A percentile compares a stretch with the other conserved stretches of the same genome.
These are phyloP conservation scores for Coniochaeta pulveracea DNA, from an alignment of 2,329 filamentous ascomycete species.

Conservation along the genomic window DNA sequence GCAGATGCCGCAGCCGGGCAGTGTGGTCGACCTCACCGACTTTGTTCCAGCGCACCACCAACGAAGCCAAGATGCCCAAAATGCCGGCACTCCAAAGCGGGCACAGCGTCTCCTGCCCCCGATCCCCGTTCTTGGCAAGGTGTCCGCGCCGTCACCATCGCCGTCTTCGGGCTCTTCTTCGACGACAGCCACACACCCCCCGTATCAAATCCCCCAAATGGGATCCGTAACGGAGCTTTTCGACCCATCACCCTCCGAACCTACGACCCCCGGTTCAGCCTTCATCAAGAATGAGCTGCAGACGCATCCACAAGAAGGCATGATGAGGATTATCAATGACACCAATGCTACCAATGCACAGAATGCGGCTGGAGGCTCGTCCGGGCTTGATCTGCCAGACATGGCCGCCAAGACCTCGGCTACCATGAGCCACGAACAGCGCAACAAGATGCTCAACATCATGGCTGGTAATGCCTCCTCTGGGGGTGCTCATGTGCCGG, in stretches of 20 bases:
- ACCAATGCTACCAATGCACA: slow-evolving; percentile 41
- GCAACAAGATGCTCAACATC: slow-evolving; percentile 45
- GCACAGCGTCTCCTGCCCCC: slow-evolving; percentile 42
- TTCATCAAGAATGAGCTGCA: slow-evolving; percentile 45
- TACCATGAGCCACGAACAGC: slow-evolving; percentile 44
- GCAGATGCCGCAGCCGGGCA: slow-evolving; percentile 42
- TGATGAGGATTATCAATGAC: slow-evolving; percentile 56
- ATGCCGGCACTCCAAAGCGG: slow-evolving; percentile 35
- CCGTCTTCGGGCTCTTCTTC: too few species aligned
- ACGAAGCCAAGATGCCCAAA: slow-evolving; percentile 12
- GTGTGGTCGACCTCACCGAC: slow-evolving; percentile 50
- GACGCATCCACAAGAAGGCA: slow-evolving; percentile 45
- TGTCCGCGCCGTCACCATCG: slow-evolving; percentile 16
- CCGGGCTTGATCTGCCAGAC: slow-evolving; percentile 40
- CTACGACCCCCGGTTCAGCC: slow-evolving; percentile 30
- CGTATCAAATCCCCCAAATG: slow-evolving; percentile 30
- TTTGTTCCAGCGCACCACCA: slow-evolving; percentile 37
- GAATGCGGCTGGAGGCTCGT: slow-evolving; percentile 25
- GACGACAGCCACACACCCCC: slow-evolving; percentile 17
- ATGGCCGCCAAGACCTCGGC: slow-evolving; percentile 44
- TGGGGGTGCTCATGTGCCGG: background rate
- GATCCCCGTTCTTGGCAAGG: slow-evolving; percentile 28
- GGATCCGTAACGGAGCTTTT: slow-evolving; percentile 50
- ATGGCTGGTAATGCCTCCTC: slow-evolving; percentile 37
- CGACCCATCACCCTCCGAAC: slow-evolving; percentile 37